phyloP scores from a whole-genome alignment of 2,329 filamentous ascomycete genomes.

The Periglandula ipomoeae region DNA sequence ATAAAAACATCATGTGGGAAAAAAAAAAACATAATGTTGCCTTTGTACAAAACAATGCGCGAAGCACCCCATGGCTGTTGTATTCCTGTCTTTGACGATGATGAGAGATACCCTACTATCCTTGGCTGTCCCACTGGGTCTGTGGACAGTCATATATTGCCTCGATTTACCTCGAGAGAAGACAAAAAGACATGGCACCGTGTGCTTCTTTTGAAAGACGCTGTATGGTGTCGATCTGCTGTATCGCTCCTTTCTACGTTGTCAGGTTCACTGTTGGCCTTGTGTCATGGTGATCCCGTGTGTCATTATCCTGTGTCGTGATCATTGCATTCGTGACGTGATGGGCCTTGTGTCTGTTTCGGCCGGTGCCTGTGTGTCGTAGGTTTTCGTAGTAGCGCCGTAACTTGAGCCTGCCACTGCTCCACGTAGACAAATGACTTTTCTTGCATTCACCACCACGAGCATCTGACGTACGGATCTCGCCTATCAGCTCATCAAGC shows the following conservation, averaged over 20 bases:
- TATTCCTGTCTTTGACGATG: neutral
- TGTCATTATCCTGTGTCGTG: too few relatives aligned
- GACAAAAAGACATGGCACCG: neutral
- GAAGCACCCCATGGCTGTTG: neutral
- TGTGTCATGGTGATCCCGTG: too few relatives aligned
- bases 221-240: neutral
- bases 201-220: slow-evolving; percentile 1
- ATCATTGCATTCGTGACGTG: too few relatives aligned
- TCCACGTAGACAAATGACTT: too few relatives aligned
- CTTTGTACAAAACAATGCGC: neutral
- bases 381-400: too few relatives aligned
- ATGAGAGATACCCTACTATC: neutral
- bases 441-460: too few relatives aligned
- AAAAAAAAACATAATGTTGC: neutral
- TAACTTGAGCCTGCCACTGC: too few relatives aligned
- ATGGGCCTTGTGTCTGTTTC: too few relatives aligned
- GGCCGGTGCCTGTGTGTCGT: too few relatives aligned
- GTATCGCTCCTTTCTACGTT: neutral
- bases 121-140: neutral
- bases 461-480: too few relatives aligned
- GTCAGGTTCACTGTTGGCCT: too few relatives aligned
- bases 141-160: neutral
- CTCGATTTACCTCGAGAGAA: neutral
- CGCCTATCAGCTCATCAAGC: too few relatives aligned
- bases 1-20: neutral